Evolutionary conservation across 805 yeast genomes (phyloP).

Genomic region (Kregervanrija fluxuum): DNA sequence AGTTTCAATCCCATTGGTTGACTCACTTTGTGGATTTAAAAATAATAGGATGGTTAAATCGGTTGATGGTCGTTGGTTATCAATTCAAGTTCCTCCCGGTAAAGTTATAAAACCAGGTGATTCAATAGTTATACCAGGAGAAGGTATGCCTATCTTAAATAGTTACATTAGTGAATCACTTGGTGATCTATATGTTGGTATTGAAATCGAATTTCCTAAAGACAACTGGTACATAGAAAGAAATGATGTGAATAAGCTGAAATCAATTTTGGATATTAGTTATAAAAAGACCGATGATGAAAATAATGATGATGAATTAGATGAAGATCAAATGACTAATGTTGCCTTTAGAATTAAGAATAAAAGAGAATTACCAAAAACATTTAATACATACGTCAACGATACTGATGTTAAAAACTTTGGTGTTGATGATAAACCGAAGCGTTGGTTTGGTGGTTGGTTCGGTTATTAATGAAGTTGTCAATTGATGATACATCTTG

Average conservation of each 20-base stretch:
- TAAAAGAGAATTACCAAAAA: slow-evolving; percentile 19
- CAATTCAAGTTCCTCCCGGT: slow-evolving; percentile 62
- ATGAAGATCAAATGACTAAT: slow-evolving; percentile 17
- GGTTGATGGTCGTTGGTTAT: slow-evolving; percentile 71
- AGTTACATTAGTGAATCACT: slow-evolving; percentile 19
- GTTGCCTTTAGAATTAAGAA: slow-evolving; percentile 18
- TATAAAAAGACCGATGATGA: slow-evolving; percentile 14
- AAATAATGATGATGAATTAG: slow-evolving; percentile 13
- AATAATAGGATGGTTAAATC: slow-evolving; percentile 57
- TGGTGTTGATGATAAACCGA: slow-evolving; percentile 21
- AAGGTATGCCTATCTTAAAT: slow-evolving; percentile 72
- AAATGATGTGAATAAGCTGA: slow-evolving; percentile 50
- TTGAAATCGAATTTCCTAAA: slow-evolving; percentile 74
- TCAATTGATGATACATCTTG: neutral
- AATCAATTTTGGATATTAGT: slow-evolving; percentile 40
- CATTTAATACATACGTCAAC: slow-evolving; percentile 22
- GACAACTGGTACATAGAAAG: slow-evolving; percentile 81
- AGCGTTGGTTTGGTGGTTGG: slow-evolving; percentile 22
- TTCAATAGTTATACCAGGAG: slow-evolving; percentile 51
- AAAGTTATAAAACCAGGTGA: slow-evolving; percentile 78
- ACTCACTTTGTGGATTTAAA: slow-evolving; percentile 78
- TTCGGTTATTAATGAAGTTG: slow-evolving; percentile 8
- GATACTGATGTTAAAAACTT: slow-evolving; percentile 18
- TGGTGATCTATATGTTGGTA: slow-evolving; percentile 66
- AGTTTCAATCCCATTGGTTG: slow-evolving; percentile 59